Base-by-base conservation (phyloP, 257 asterid genomes). In the Lycium ferocissimum region DNA sequence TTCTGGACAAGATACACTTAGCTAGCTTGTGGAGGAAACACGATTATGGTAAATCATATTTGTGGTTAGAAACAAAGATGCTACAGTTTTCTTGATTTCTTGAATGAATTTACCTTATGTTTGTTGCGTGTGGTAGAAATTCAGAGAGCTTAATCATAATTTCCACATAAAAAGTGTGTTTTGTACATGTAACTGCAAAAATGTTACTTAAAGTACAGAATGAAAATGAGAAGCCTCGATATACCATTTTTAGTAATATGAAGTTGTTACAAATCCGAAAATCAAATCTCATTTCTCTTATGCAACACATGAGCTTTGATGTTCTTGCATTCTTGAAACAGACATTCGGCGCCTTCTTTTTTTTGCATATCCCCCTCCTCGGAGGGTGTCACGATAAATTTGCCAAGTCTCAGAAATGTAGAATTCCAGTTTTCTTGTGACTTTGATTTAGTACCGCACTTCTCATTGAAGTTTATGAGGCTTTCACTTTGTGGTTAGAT, bases 251-350 rank as follows among this genome's bases (percentile, higher is more conserved):
- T 90, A 94, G 90, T 85, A 98, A 49, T 95, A 92, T 81, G 96
- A 97, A 82, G 97, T 95, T 87, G 98, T 92, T 86, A 84, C 94
- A 62, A 93, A 91, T 86, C 96, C 94, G 7, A 91, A 92, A 98
- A 97, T 92, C 71, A 71, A 40, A 40, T 76, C 6, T 84, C 45
- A 69, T 82, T 57, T 59, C 43, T 79, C 78, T 84, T 57, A 9
- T 54, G 40, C 26, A 3, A 7, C 63, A 51, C 13, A 45, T 54
- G 71, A 54, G 72, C 66, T 58, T n/a, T 14, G 56, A 2, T 53
- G 0, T 53, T 37, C 35, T 75, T 40, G 57, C 84, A 79, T 76
- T 22, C 22, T 51, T 15, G 38, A 51, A 22, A n/a, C n/a, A 47
- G 2, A 40, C 80, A 70, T 70, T 40, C 14, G 10, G 18, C 59